Conservation (phyloP, 2,329 filamentous ascomycete genomes). For the Phoma sp. region DNA sequence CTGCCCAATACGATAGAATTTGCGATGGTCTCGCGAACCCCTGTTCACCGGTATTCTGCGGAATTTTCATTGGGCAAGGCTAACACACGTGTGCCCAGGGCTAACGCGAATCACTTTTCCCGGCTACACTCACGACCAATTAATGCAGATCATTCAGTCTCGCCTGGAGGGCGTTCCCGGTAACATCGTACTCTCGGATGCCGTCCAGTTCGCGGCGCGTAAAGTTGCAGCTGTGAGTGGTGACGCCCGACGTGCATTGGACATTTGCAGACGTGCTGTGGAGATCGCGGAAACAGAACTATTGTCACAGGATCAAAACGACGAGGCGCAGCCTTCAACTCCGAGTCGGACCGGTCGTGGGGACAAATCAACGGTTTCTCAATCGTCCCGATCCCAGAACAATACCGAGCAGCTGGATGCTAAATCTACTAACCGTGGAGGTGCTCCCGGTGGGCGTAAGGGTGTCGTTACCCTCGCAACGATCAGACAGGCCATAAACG, state of each 20-base stretch:
- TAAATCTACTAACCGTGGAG: constrained; percentile 34
- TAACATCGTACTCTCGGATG: constrained; percentile 89
- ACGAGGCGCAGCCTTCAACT: constrained; percentile 58
- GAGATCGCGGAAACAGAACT: constrained; percentile 85
- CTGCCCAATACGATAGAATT: constrained; percentile 22
- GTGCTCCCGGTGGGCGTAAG: constrained; percentile 36
- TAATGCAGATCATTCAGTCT: constrained; percentile 98
- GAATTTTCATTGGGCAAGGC: constrained; percentile 30
- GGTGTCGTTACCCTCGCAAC: constrained; percentile 85
- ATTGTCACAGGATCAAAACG: constrained; percentile 37
- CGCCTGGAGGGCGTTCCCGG: constrained; percentile 86
- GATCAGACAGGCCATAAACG: constrained; percentile 91
- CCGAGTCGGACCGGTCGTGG: constrained; percentile 64
- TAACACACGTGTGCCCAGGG: constrained; percentile 52
- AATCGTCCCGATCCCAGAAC: constrained; percentile 25
- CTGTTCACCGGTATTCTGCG: constrained; percentile 19
- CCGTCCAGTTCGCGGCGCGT: constrained; percentile 92
- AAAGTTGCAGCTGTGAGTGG: constrained; percentile 97
- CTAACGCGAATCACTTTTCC: constrained; percentile 96
- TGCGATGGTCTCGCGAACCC: constrained; percentile 24
- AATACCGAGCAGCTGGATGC: constrained; percentile 28
- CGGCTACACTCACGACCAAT: constrained; percentile 94
- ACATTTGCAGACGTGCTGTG: constrained; percentile 93
- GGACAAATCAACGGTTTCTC: constrained; percentile 38
- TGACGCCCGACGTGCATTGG: constrained; percentile 87